Conservation (phyloP, 2,329 filamentous ascomycete species). For the Podosphaera aphanis region DNA sequence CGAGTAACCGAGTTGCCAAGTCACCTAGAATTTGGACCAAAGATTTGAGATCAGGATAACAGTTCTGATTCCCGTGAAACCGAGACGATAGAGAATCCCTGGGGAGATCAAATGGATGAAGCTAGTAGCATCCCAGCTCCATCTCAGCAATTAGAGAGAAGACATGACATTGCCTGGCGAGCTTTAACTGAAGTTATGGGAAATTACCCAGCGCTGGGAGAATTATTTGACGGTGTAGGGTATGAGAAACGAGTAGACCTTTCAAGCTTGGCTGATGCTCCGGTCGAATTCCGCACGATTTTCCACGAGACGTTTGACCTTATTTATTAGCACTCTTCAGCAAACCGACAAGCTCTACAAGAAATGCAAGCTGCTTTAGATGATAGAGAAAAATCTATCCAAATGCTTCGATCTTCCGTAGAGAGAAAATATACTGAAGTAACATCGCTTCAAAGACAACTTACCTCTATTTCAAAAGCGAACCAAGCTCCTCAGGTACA, state of each 20-base stretch:
- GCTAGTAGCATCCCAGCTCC: neutral
- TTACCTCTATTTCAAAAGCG: neutral
- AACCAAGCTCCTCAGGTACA: neutral
- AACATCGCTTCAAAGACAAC: neutral
- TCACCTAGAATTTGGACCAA: neutral
- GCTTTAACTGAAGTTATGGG: too few relatives aligned
- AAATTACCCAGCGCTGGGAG: too few relatives aligned
- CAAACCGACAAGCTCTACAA: neutral
- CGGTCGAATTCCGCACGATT: neutral
- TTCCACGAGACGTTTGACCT: neutral
- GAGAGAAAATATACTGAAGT: neutral
- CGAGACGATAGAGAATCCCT: too few relatives aligned
- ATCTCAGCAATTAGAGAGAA: neutral
- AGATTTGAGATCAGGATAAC: neutral
- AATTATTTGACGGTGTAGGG: too few relatives aligned
- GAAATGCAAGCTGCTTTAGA: neutral
- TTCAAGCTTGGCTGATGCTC: too few relatives aligned
- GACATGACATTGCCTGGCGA: neutral
- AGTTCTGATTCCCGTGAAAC: too few relatives aligned
- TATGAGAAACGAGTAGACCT: too few relatives aligned
- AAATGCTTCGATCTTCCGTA: neutral
- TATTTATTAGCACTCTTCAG: neutral
- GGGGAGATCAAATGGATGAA: neutral
- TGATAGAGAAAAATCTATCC: too few relatives aligned
- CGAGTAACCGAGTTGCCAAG: neutral